Base-by-base conservation (phyloP, 78 protist species). In the Neovahlkampfia damariscottae region DNA sequence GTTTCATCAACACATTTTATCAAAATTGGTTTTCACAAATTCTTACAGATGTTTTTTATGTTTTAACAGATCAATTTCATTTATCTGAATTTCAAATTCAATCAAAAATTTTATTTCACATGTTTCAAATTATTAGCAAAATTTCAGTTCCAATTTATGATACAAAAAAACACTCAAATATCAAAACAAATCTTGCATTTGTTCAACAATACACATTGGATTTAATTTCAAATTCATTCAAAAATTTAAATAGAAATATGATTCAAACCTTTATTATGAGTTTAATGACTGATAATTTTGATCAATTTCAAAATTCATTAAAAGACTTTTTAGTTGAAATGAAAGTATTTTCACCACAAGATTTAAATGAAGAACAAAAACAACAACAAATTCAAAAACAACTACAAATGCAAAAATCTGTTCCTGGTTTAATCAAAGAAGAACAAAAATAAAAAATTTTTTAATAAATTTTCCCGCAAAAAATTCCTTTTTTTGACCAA, bases 1-100 rank as follows among this genome's bases (percentile, higher is more conserved):
- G 34, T 38, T 27, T 80, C 27, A 2, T 2, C 58, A 9, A 1
- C 28, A 6, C 28, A 28, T 4, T 0, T 37, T n/a, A 10, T 1
- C 37, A 81, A 66, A 77, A 6, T 19, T 86, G 78, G 82, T 38
- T 70, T 67, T 2, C 83, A 10, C 1, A 5, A 10, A 3, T 90
- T 66, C 34, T 87, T 59, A 80, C 81, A 5, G 91, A 81, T 38
- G 40, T 86, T 29, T 68, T 93, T 59, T 29, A 62, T 0, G 86
- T 84, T 40, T 72, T 90, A 70, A 86, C 94, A n/a, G 94, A 93
- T 77, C 76, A 89, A 36, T 28, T 77, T 66, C 95, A 91, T 80
- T 1, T 40, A 36, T 27, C 84, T 2, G 89, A 87, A 5, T 81
- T 78, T 83, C 34, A 59, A 38, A 1, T 39, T 66, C 92, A 88